A percentile compares a stretch with the other conserved stretches of the same genome.
Conservation (phyloP, 352 stramenopile genomes). For the Globisporangium middletonii region DNA sequence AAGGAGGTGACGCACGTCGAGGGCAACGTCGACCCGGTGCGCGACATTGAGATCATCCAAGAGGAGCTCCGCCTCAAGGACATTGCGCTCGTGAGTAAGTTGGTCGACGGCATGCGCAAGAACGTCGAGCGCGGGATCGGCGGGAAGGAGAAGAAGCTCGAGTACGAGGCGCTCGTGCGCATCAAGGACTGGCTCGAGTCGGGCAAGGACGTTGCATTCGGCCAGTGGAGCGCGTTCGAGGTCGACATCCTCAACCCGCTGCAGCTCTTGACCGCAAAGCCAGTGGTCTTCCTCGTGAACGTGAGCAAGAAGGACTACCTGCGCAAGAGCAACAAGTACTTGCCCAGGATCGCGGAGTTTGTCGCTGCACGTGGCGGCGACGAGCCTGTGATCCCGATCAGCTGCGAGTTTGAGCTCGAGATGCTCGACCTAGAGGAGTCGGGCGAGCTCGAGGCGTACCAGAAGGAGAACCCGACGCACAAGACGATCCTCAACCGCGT, state of each 20-base stretch:
- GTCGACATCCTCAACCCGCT: conserved; percentile 91
- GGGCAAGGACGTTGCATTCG: conserved; percentile 90
- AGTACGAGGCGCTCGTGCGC: conserved; percentile 86
- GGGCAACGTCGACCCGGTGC: conserved; percentile 97
- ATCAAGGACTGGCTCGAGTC: conserved; percentile 77
- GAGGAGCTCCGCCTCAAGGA: conserved; percentile 98
- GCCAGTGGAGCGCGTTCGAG: conserved; percentile 82
- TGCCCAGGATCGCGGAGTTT: conserved; percentile 97
- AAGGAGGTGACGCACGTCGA: conserved; percentile 99
- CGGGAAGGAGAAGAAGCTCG: conserved; percentile 94
- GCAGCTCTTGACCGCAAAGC: conserved; percentile 93
- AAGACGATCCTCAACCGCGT: conserved; percentile 95
- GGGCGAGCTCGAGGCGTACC: conserved; percentile 57
- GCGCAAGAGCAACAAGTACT: conserved; percentile 97
- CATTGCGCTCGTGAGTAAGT: conserved; percentile 85
- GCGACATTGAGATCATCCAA: conserved; percentile 99
- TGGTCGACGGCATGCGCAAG: conserved; percentile 74
- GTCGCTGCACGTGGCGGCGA: conserved; percentile 95
- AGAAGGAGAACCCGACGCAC: conserved; percentile 79
- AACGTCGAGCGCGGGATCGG: conserved; percentile 85
- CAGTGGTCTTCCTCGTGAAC: conserved; percentile 98
- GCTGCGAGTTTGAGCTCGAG: conserved; percentile 98
- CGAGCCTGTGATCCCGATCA: conserved; percentile 96
- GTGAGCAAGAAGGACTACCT: conserved; percentile 98
- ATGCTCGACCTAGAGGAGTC: conserved; percentile 61